A percentile compares a stretch with the other conserved stretches of the same genome.
Evolutionary conservation across 768 basidiomycete genomes (phyloP).

Genomic region (Amanita muscaria): DNA sequence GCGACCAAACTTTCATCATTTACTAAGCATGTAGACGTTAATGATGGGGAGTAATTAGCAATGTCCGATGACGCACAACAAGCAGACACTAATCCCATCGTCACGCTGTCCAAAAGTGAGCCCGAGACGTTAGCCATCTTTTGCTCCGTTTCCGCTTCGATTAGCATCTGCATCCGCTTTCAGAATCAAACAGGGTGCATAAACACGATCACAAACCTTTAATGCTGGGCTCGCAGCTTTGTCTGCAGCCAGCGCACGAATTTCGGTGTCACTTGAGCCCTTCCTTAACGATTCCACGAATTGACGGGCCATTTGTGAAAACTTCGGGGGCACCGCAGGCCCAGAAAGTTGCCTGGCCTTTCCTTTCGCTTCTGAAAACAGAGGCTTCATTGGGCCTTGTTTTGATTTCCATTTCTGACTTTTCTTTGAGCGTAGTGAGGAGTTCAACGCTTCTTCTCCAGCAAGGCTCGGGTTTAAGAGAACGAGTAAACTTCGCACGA

Average conservation of each 20-base stretch:
- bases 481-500: slow-evolving; percentile 69
- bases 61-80: slow-evolving; percentile 37
- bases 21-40: slow-evolving; percentile 22
- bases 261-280: slow-evolving; percentile 57
- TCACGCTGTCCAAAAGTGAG: slow-evolving; percentile 76
- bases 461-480: slow-evolving; percentile 59
- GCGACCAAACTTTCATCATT: slow-evolving; percentile 21
- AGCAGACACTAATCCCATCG: slow-evolving; percentile 64
- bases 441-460: slow-evolving; percentile 27
- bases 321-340: slow-evolving; percentile 33
- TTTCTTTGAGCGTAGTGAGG: slow-evolving; percentile 71
- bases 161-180: slow-evolving; percentile 46
- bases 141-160: slow-evolving; percentile 75
- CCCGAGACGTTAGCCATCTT: slow-evolving; percentile 46
- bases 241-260: slow-evolving; percentile 66
- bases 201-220: slow-evolving; percentile 38
- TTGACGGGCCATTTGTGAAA: slow-evolving; percentile 34
- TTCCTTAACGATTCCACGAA: slow-evolving; percentile 45
- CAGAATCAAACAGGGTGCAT: slow-evolving; percentile 9
- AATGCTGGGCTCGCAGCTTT: slow-evolving; percentile 72
- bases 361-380: slow-evolving; percentile 45
- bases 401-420: slow-evolving; percentile 74
- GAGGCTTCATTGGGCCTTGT: slow-evolving; percentile 74
- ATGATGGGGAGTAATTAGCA: slow-evolving; percentile 4
- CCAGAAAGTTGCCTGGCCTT: slow-evolving; percentile 24